Conservation (phyloP, 768 basidiomycete species). For the Trametes cinnabarina region DNA sequence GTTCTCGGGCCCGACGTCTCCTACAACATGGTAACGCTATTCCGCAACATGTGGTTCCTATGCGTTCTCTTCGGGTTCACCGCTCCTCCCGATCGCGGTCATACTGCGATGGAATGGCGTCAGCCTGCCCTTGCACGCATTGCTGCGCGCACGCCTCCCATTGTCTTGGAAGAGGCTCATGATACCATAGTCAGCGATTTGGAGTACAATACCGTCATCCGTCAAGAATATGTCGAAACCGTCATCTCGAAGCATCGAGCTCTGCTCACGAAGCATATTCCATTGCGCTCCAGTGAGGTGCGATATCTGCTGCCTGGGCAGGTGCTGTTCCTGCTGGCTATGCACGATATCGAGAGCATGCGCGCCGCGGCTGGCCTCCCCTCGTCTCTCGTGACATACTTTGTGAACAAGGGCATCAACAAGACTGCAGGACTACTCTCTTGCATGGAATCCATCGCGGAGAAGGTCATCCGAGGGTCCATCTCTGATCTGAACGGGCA, state of each 20-base stretch:
- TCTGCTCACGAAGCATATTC: conserved; percentile 62
- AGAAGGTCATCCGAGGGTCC: conserved; percentile 81
- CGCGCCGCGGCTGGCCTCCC: conserved; percentile 77
- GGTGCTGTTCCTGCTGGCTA: conserved; percentile 77
- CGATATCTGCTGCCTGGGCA: conserved; percentile 78
- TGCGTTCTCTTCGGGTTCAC: conserved; percentile 87
- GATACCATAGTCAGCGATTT: conserved; percentile 85
- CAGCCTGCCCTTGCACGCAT: conserved; percentile 73
- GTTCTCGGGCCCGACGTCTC: conserved; percentile 54
- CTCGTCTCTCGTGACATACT: conserved; percentile 82
- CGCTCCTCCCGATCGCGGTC: conserved; percentile 43
- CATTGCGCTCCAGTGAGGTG: conserved; percentile 64
- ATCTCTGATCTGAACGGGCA: conserved; percentile 67
- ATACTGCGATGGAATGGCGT: conserved; percentile 76
- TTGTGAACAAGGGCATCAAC: conserved; percentile 84
- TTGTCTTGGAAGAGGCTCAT: conserved; percentile 78
- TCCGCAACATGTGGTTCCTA: conserved; percentile 94
- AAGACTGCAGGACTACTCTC: conserved; percentile 58
- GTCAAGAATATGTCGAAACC: conserved; percentile 78
- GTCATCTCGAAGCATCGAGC: conserved; percentile 69
- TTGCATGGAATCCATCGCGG: conserved; percentile 85
- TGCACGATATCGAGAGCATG: conserved; percentile 87
- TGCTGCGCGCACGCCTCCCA: conserved; percentile 80
- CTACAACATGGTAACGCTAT: conserved; percentile 65
- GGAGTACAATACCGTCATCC: conserved; percentile 88